These are phyloP conservation scores for Byssothecium circinans DNA, from an alignment of 2,329 filamentous ascomycete genomes.

Conservation along the genomic window DNA sequence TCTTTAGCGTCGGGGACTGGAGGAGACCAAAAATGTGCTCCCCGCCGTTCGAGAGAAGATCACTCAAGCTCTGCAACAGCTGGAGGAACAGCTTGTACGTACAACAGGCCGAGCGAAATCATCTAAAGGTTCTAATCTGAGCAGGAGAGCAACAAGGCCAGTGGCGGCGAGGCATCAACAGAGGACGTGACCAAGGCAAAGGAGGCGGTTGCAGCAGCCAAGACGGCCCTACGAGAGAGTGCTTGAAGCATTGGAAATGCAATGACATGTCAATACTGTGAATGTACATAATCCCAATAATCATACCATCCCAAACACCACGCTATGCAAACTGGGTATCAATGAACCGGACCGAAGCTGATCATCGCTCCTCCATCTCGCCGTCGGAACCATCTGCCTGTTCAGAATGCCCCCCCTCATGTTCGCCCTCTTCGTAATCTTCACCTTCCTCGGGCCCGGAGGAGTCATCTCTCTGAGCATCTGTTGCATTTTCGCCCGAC, in stretches of 20 bases:
- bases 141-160: conserved; percentile 49
- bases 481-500: conserved; percentile 20
- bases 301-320: conserved; percentile 26
- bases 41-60: conserved; percentile 72
- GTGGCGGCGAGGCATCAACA: conserved; percentile 39
- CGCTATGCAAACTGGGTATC: conserved; percentile 36
- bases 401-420: conserved; percentile 25
- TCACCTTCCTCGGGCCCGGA: conserved; percentile 38
- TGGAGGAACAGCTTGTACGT: conserved; percentile 76
- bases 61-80: conserved; percentile 66
- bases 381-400: conserved; percentile 16
- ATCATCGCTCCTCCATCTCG: conserved; percentile 29
- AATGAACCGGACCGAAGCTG: background rate
- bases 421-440: conserved; percentile 34
- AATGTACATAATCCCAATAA: conserved; percentile 7
- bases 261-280: background rate
- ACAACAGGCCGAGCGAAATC: conserved; percentile 17
- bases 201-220: conserved; percentile 45
- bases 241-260: conserved; percentile 12
- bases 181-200: conserved; percentile 52
- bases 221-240: conserved; percentile 41
- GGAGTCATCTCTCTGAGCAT: conserved; percentile 33
- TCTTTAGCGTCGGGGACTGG: conserved; percentile 71
- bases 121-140: conserved; percentile 9
- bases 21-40: conserved; percentile 85